Evolutionary conservation across 2,329 filamentous ascomycete species (phyloP), one percentile per base, ranked within the genome.

Genomic region (Paracoccidioides brasiliensis): DNA sequence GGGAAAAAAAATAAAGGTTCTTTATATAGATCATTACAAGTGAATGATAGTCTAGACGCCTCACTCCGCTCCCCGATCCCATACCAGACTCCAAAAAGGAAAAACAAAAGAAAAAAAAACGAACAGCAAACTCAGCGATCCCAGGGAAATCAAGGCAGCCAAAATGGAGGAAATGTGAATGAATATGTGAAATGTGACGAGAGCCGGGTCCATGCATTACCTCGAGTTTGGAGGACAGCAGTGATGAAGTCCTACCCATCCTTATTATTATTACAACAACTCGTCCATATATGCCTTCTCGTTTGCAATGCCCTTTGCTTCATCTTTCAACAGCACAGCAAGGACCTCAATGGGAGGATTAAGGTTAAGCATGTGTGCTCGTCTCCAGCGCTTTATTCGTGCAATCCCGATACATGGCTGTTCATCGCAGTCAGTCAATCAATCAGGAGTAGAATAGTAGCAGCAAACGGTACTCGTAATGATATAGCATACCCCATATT

Each of bases 281-380:
- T 83, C 80, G 67, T 94, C 88, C 62, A 93, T 83, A 64, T 90
- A 81, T 28, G 90, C 87, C 60, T 76, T 78, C 70, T 93, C 80
- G 14, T 64, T 65, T 12, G 59, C 57, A n/a, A 58, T 58, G 5
- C 64, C 62, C 53, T 70, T 79, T 4, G 79, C 73, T 64, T 85
- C 81, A 65, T 89, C 84, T 65, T 83, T 85, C 55, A 95, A 64
- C 49, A 97, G 72, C 14, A 97, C 86, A 0, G 90, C 88, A 4
- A 97, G 78, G 3, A 96, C 90, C 69, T 97, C 91, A 32, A 95
- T 79, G 0, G 93, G 91, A 1, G 93, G 93, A 37, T 85, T 79
- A n/a, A 98, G 76, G 3, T 85, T 84, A n/a, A 98, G 75, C 55
- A 77, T 78, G 54, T 95, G 79, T 4, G 93, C 93, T 48, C 93